phyloP scores from a whole-genome alignment of 306 rosid genomes.

The Trifolium dubium region DNA sequence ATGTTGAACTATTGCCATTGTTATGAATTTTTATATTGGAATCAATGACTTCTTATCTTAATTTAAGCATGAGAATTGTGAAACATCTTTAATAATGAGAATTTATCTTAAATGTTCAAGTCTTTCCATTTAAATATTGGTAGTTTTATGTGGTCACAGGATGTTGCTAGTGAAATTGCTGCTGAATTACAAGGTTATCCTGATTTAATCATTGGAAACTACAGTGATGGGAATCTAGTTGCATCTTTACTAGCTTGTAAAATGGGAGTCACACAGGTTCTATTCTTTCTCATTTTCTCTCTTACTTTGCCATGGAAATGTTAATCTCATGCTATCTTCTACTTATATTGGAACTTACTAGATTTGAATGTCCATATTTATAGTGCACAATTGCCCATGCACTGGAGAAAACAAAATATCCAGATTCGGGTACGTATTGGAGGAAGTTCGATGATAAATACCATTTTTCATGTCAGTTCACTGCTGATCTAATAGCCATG shows the following conservation, averaged over 20 bases:
- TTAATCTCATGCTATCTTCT: slow-evolving; percentile 15
- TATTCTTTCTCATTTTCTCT: slow-evolving; percentile 24
- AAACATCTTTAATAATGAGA: background rate
- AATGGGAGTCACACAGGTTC: slow-evolving; percentile 94
- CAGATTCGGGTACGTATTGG: slow-evolving; percentile 88
- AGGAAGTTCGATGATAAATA: slow-evolving; percentile 81
- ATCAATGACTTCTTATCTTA: slow-evolving; percentile 15
- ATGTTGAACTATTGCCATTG: slow-evolving; percentile 16
- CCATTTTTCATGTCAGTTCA: slow-evolving; percentile 84
- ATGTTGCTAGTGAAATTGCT: slow-evolving; percentile 74
- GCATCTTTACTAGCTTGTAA: slow-evolving; percentile 84
- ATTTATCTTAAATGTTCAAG: background rate
- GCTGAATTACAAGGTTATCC: slow-evolving; percentile 86
- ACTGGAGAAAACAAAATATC: slow-evolving; percentile 83
- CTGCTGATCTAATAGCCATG: slow-evolving; percentile 85
- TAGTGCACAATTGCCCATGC: slow-evolving; percentile 89
- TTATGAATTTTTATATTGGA: slow-evolving; percentile 19
- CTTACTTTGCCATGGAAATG: slow-evolving; percentile 29
- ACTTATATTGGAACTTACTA: slow-evolving; percentile 29
- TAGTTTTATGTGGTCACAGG: slow-evolving; percentile 58
- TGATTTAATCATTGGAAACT: slow-evolving; percentile 91
- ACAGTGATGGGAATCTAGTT: slow-evolving; percentile 95
- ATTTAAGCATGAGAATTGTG: slow-evolving; percentile 3
- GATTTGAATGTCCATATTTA: slow-evolving; percentile 38
- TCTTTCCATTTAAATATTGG: slow-evolving; percentile 21